These are phyloP conservation scores for Hyaloscypha bicolor DNA, from an alignment of 495 filamentous ascomycete genomes.

Conservation along the genomic window DNA sequence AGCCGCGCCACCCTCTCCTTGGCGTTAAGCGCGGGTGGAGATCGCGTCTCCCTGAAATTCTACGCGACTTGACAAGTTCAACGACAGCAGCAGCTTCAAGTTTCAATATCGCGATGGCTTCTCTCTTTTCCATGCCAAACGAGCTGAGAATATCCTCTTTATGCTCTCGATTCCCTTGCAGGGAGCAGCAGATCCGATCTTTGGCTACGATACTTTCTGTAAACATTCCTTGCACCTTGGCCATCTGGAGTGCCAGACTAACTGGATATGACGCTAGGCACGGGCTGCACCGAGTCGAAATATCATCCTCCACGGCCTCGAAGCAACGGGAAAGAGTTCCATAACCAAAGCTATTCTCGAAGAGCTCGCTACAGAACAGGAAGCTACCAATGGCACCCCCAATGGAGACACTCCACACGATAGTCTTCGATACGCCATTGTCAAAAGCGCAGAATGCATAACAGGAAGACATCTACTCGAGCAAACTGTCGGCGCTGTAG, in stretches of 20 bases:
- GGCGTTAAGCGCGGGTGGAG: background rate
- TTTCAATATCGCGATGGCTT: conserved; percentile 20
- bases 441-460: conserved; percentile 84
- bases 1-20: background rate
- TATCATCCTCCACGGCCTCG: conserved; percentile 81
- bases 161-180: conserved; percentile 55
- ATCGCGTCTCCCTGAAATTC: conserved; percentile 25
- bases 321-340: conserved; percentile 87
- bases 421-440: conserved; percentile 64
- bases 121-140: conserved; percentile 49
- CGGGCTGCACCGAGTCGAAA: conserved; percentile 52
- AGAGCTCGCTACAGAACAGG: conserved; percentile 32
- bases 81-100: background rate
- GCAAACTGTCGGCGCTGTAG: conserved; percentile 55
- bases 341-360: conserved; percentile 67
- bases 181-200: conserved; percentile 64
- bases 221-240: conserved; percentile 30
- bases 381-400: conserved; percentile 5
- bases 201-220: conserved; percentile 65
- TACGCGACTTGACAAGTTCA: conserved; percentile 17
- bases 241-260: background rate
- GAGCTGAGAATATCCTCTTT: conserved; percentile 56
- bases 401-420: conserved; percentile 16
- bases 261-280: conserved; percentile 8
- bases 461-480: conserved; percentile 87